Evolutionary conservation across 257 asterid genomes (phyloP).

Genomic region (Phtheirospermum japonicum): DNA sequence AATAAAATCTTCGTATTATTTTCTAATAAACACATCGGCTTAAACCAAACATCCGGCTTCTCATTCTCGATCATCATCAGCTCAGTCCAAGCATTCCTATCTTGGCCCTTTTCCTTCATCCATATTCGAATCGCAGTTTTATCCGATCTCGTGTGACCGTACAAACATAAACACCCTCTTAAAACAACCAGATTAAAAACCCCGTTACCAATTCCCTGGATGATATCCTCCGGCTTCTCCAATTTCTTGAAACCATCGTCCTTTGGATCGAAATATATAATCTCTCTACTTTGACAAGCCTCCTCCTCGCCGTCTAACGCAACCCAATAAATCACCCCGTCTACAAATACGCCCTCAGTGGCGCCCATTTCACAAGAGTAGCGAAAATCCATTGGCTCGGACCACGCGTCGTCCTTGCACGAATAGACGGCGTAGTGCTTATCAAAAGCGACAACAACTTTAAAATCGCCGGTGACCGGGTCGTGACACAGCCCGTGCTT

Average conservation of each 20-base stretch:
- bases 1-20: not conserved
- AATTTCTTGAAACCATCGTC: not conserved
- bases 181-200: not conserved
- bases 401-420: not conserved
- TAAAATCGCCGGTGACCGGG: not conserved
- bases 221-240: not conserved
- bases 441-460: not conserved
- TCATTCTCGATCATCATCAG: not conserved
- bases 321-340: constrained; percentile 6
- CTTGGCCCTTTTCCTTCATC: not conserved
- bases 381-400: not conserved
- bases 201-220: not conserved
- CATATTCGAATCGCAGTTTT: not conserved
- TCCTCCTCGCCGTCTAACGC: not conserved
- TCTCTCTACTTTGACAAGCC: not conserved
- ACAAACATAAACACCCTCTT: not conserved
- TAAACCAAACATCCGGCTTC: not conserved
- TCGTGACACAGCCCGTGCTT: constrained; percentile 10
- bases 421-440: not conserved
- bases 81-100: not conserved
- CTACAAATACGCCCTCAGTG: not conserved
- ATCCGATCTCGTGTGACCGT: not conserved
- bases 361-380: not conserved
- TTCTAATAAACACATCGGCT: not conserved
- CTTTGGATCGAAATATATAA: constrained; percentile 1